Evolutionary conservation across 2,329 filamentous ascomycete genomes (phyloP), one percentile per base, ranked within the genome.

Genomic region (Pestalotiopsis fici): DNA sequence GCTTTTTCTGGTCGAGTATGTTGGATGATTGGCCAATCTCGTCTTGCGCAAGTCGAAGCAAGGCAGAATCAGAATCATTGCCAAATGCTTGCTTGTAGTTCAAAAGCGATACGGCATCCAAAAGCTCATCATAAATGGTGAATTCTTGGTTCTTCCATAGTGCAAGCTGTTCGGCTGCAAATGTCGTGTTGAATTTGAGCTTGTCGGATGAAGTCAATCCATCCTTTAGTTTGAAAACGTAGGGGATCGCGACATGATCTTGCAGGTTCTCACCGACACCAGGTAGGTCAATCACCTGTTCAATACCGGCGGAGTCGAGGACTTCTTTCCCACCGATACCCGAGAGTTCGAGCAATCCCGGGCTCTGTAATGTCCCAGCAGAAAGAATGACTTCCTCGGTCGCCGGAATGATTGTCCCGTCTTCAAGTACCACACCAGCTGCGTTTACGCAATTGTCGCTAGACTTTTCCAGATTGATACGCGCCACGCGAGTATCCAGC

Each of bases 211-310:
- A 12, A 77, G 77, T 23, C 15, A 43, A 78, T 67, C 2, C 81
- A 76, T 1, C 77, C 37, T 57, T 63, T 15, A 35, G 15, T 4
- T 47, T 25, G 12, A 60, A 65, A 2, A 39, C 5, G 3, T 28
- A 68, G 9, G 65, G 59, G 60, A 78, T 71, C 25, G 66, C 70
- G 39, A 73, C 72, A 21, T 86, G 83, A 69, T 86, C 84, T 68
- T 85, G 83, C 66, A 85, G 82, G 68, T 85, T 83, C 63, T 82
- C 78, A 4, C 84, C 84, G 3, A 87, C 84, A 3, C 82, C 81
- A 4, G 82, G 80, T 18, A 85, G 76, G 60, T 84, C 78, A 43
- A 84, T 76, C 5, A 81, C 67, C 2, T 76, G 75, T 7, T 79
- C 74, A 31, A 87, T 81, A 2, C 80, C 81, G 6, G 79, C 79